These are phyloP conservation scores for Globisporangium canariense DNA, from an alignment of 352 stramenopile genomes.

Conservation along the genomic window DNA sequence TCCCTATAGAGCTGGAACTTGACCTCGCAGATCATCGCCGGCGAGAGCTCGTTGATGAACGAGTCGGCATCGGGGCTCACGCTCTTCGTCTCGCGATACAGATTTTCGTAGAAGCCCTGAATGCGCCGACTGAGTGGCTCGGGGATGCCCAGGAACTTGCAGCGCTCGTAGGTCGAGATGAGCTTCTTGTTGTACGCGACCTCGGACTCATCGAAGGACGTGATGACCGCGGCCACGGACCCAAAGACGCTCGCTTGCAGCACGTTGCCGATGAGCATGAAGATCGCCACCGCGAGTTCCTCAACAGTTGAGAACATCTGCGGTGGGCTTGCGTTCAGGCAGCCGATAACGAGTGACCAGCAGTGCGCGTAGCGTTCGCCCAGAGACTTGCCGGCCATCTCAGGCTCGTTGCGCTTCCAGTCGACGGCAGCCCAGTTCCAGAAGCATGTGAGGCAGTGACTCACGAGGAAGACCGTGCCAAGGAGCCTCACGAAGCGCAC, in stretches of 20 bases:
- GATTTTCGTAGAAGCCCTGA: conserved; percentile 62
- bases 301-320: conserved; percentile 46
- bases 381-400: conserved; percentile 20
- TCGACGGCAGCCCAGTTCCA: conserved; percentile 54
- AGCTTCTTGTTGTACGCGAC: conserved; percentile 70
- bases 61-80: conserved; percentile 58
- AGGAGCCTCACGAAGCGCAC: conserved; percentile 51
- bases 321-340: conserved; percentile 59
- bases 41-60: conserved; percentile 76
- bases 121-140: conserved; percentile 49
- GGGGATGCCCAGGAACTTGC: conserved; percentile 60
- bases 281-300: conserved; percentile 54
- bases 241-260: conserved; percentile 70
- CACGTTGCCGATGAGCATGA: conserved; percentile 72
- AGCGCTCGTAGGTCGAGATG: conserved; percentile 59
- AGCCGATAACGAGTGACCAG: conserved; percentile 59
- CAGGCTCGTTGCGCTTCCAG: conserved; percentile 38
- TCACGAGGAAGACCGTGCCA: conserved; percentile 49
- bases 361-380: conserved; percentile 40
- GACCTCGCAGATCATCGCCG: conserved; percentile 65
- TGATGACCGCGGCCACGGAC: conserved; percentile 58
- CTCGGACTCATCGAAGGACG: conserved; percentile 66
- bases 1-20: conserved; percentile 79
- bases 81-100: conserved; percentile 67
- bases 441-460: conserved; percentile 55